Evolutionary conservation across 768 basidiomycete genomes (phyloP), one percentile per base, ranked within the genome.

Genomic region (Pisolithus sp.): DNA sequence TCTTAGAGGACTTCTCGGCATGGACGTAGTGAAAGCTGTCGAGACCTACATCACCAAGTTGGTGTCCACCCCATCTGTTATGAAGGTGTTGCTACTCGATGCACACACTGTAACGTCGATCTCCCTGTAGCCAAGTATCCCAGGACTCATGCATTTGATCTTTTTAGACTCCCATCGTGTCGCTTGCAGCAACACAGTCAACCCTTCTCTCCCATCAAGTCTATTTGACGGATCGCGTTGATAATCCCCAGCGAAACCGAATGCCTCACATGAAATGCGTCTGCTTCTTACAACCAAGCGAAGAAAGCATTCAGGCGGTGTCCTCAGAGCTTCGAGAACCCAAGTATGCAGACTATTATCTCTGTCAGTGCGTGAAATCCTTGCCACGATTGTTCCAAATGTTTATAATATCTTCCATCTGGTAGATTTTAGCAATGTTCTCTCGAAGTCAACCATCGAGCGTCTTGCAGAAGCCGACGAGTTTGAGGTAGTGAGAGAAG

Each of bases 211-310:
- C 93, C 3, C 93, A 98, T 59, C 94, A 99, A 65, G 91, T 98
- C 40, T 99, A 99, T 71, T 80, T 99, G 49, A 99, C 95, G 4
- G 96, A 99, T 73, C 80, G 93, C 50, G 91, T 99, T 63, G 96
- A 98, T 75, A 98, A 98, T 75, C 83, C 74, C 68, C 83, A 84
- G 56, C 82, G 92, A 54, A 93, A 95, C 64, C 74, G 90, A 23
- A 92, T 97, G 82, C 82, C 90, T 12, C 95, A 99, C 65, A 88
- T 99, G 80, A 95, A 94, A 71, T 98, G 96, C 64, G 82, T 98
- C 49, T 95, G 92, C 67, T 93, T 99, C 65, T 76, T 99, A 8
- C 83, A 92, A 48, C 84, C 83, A 37, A 86, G 78, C 51, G 85
- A 89, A 45, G 82, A 86, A 28, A 93, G 90, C 63, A 73, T 99